Percentiles rank a stretch among this genome's conserved stretches.
These are phyloP conservation scores for Nakataea oryzae DNA, from an alignment of 2,329 filamentous ascomycete genomes.

Conservation along the genomic window DNA sequence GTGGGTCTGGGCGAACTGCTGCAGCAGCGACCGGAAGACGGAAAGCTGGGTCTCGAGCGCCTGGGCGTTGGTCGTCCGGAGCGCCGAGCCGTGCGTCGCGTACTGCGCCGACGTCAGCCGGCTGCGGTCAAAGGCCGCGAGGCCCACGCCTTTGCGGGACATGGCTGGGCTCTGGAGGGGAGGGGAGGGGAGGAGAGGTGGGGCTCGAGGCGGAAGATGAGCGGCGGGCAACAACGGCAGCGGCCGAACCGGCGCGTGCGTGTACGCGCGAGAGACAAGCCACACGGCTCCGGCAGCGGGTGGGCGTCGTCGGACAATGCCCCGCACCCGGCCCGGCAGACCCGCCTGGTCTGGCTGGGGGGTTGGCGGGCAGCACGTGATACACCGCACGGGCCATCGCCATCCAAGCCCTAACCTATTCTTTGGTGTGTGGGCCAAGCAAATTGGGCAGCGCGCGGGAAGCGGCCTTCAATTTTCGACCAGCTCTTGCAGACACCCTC, in stretches of 20 bases:
- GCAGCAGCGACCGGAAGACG: conserved; percentile 89
- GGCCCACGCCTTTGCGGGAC: conserved; percentile 76
- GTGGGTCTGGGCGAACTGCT: conserved; percentile 92
- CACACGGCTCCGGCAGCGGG: no score
- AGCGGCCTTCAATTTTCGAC: background rate
- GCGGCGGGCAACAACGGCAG: no score
- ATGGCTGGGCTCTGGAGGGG: no score
- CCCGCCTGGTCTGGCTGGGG: no score
- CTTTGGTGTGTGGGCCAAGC: background rate
- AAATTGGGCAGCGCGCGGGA: background rate
- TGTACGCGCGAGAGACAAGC: no score
- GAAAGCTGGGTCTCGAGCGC: conserved; percentile 88
- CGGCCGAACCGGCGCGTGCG: no score
- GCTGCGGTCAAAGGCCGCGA: conserved; percentile 80
- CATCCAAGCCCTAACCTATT: background rate
- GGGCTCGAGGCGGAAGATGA: no score
- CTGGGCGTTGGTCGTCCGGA: conserved; percentile 75
- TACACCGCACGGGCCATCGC: background rate
- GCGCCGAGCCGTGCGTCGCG: conserved; percentile 75
- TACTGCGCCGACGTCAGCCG: conserved; percentile 81
- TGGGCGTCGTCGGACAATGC: no score
- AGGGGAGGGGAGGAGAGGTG: no score
- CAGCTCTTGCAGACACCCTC: background rate
- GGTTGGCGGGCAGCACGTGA: background rate
- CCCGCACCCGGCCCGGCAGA: no score